Base-by-base conservation (phyloP, 352 stramenopile genomes). In the Phytopythium chamaehyphon region DNA sequence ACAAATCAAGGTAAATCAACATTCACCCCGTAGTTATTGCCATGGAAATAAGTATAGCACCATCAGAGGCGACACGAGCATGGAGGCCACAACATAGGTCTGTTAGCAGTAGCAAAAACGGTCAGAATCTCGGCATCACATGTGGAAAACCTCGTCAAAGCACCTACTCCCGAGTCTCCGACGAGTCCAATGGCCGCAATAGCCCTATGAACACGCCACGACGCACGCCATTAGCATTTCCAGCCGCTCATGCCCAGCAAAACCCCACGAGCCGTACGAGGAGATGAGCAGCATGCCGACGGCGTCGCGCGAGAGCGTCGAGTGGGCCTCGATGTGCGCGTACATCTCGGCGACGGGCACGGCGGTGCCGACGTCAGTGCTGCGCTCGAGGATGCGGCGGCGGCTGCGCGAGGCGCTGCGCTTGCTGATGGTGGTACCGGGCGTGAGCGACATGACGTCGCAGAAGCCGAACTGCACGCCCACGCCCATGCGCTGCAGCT, bases 301-400 rank as follows among this genome's bases (percentile, higher is more conserved):
- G 21, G 83, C 91, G 59, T 93, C 83, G 12, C 83, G 58, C 36
- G 83, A 93, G 1, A 93, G 62, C 43, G 81, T 90, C 18, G 83
- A 82, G 56, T 89, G 88, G 16, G 83, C 73, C 54, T 93, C 83
- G 37, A 93, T 93, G 59, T 82, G 77, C 49, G 80, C 80, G 51
- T 91, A 93, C 74, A 93, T 93, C 68, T 93, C 83, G 16, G 81
- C 83, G n/a, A 93, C 83, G 7, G 83, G 83, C 16, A 93, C 75
- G 11, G 83, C 83, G 24, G 83, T 91, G 53, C 83, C 80, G 40
- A 90, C 83, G 51, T 90, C 83, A 8, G 78, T 90, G 19, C 78
- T 90, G 49, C 82, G 75, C 54, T 87, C 75, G 31, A 91, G 66
- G 51, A 93, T 87, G 42, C 77, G 71, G 31, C 75, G 73, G 44